Percentiles rank a stretch among this genome's conserved stretches.
Evolutionary conservation across 495 filamentous ascomycete genomes (phyloP).

Genomic region (Trichoderma erinaceum): DNA sequence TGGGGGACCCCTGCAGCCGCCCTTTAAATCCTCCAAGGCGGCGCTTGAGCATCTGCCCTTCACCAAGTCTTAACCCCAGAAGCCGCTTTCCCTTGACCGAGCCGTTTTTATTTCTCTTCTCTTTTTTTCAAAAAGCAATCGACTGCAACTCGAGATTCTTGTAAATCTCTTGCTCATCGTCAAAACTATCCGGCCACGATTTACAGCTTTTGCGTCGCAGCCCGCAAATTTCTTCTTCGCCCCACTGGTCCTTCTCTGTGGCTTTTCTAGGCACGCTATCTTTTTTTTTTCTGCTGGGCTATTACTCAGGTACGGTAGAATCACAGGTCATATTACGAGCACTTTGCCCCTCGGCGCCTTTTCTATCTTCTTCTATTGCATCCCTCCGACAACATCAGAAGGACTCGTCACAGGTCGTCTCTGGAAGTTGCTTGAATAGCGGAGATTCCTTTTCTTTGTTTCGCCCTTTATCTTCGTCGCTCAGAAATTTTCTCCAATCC

Average conservation of each 20-base stretch:
- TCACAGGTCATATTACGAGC: background rate
- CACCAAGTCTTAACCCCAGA: background rate
- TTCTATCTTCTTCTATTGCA: background rate
- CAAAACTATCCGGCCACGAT: too few relatives aligned
- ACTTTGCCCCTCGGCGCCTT: slow-evolving; percentile 5
- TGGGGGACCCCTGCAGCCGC: slow-evolving; percentile 16
- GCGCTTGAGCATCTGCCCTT: slow-evolving; percentile 8
- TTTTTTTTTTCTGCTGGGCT: slow-evolving; percentile 7
- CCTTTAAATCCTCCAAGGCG: slow-evolving; percentile 12
- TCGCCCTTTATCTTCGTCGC: background rate
- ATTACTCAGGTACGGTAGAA: slow-evolving; percentile 9
- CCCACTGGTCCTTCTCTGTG: background rate
- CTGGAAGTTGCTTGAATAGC: background rate
- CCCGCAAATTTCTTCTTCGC: slow-evolving; percentile 9
- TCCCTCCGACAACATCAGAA: background rate
- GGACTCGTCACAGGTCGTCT: background rate
- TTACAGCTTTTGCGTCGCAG: background rate
- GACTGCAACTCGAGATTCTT: background rate
- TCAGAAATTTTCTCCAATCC: background rate
- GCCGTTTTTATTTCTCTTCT: background rate
- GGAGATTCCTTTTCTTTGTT: background rate
- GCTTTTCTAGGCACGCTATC: slow-evolving; percentile 6
- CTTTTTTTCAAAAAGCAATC: background rate
- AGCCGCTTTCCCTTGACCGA: slow-evolving; percentile 12
- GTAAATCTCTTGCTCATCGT: background rate